phyloP scores from a whole-genome alignment of 2,329 filamentous ascomycete genomes.

The Laburnicola sp. region DNA sequence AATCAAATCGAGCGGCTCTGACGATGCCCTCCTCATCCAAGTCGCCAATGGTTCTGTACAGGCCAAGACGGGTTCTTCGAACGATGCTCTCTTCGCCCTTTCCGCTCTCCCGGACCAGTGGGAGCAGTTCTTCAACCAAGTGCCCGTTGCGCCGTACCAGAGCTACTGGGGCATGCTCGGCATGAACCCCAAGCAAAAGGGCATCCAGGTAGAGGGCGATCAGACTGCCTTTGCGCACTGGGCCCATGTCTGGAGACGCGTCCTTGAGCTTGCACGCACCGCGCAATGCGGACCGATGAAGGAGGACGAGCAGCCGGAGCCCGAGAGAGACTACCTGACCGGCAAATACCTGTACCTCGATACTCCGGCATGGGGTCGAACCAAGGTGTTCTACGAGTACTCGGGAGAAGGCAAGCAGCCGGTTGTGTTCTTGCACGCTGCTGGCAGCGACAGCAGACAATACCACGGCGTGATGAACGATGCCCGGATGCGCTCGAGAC shows the following conservation, averaged over 20 bases:
- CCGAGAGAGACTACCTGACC: constrained; percentile 50
- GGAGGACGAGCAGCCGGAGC: constrained; percentile 44
- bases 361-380: constrained; percentile 52
- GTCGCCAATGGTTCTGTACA: constrained; percentile 37
- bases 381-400: constrained; percentile 56
- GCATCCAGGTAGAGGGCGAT: constrained; percentile 53
- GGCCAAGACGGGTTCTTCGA: constrained; percentile 31
- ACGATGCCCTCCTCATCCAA: constrained; percentile 39
- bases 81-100: constrained; percentile 45
- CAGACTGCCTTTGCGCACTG: constrained; percentile 50
- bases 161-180: constrained; percentile 53
- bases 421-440: constrained; percentile 53
- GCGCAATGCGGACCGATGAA: constrained; percentile 51
- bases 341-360: constrained; percentile 54
- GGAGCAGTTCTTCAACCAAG: constrained; percentile 51
- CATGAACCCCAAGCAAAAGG: constrained; percentile 56
- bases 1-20: constrained; percentile 41
- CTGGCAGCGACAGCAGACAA: constrained; percentile 53
- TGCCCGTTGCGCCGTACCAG: constrained; percentile 50
- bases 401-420: constrained; percentile 52
- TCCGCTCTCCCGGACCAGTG: constrained; percentile 51
- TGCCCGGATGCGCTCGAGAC: constrained; percentile 50
- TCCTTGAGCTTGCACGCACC: constrained; percentile 54
- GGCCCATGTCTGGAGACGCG: constrained; percentile 53
- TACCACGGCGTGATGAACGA: constrained; percentile 59